Base-by-base conservation (phyloP, 2,329 filamentous ascomycete genomes). In the Trichophyton mentagrophytes region DNA sequence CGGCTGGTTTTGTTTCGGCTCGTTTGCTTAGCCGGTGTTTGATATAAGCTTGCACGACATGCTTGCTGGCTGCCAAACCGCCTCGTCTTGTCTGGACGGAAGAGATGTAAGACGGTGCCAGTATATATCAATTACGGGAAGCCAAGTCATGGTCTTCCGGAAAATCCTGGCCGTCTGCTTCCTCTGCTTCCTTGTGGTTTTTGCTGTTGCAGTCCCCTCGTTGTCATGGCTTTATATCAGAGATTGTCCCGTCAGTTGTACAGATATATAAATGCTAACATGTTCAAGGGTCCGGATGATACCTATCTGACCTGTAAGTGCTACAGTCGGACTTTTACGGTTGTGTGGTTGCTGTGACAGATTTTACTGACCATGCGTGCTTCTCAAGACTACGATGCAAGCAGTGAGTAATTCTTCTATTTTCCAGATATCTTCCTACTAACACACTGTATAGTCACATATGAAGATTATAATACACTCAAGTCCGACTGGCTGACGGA, bases 401-500 rank as follows among this genome's bases (percentile, higher is more conserved):
- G 83, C 73, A 78, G 84, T 87, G 78, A 70, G 80, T 77, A 67
- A 63, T 33, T 7, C 22, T 25, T 8, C 15, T 15, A 9, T 38
- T 27, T 15, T 6, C 25, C n/a, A 1, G 33, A 38, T 38, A 11
- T 38, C 3, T 13, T 11, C 5, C 15, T 55, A 20, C 27, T 55
- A 17, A 55, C n/a, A 9, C n/a, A 15, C 2, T n/a, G 65, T 55
- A 46, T 70, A 91, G 89, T 97, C 67, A 96, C 89, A 58, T 84
- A 86, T 71, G 89, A 93, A 71, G 93, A 99, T 74, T 83, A 97
- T 66, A 88, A 91, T 72, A 86, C 87, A 15, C 82, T 99, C 62
- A 90, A 88, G 75, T 81, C 88, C 74, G 93, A 96, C 79, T 99
- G 93, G 93, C 80, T 99, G 59, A 96, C 92, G 49, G 93, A 99